Conservation (phyloP, 805 yeast genomes). For the Kodamaea jinghongensis region DNA sequence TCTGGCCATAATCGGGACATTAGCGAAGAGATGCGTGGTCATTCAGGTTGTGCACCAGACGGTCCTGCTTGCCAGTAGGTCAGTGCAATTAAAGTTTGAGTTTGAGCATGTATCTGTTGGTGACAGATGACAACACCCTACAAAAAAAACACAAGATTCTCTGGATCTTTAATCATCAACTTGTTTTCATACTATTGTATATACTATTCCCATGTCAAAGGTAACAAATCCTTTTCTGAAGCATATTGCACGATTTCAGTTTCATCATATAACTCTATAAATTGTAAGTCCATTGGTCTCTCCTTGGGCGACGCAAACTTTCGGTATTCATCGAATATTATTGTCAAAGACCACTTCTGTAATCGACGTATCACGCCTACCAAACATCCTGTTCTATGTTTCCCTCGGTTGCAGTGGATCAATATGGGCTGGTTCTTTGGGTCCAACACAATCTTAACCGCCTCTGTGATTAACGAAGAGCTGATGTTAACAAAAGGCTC, state of each 20-base stretch:
- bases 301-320: slow-evolving; percentile 94
- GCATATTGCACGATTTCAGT: slow-evolving; percentile 58
- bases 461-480: slow-evolving; percentile 68
- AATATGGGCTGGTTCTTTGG: slow-evolving; percentile 89
- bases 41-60: too few relatives aligned
- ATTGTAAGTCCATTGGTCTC: slow-evolving; percentile 92
- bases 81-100: too few relatives aligned
- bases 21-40: too few relatives aligned
- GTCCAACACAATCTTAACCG: slow-evolving; percentile 74
- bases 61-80: too few relatives aligned
- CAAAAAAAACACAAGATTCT: too few relatives aligned
- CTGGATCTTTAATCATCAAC: too few relatives aligned
- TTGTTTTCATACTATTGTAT: not conserved
- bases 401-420: slow-evolving; percentile 95
- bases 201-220: slow-evolving; percentile 57
- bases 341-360: slow-evolving; percentile 89
- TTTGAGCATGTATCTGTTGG: too few relatives aligned
- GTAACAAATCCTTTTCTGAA: slow-evolving; percentile 53
- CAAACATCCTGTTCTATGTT: slow-evolving; percentile 94
- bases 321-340: slow-evolving; percentile 94
- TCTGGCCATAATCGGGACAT: slow-evolving; percentile 34
- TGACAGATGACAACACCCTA: too few relatives aligned
- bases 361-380: slow-evolving; percentile 88
- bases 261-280: slow-evolving; percentile 85
- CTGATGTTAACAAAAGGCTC: slow-evolving; percentile 84